Conservation (phyloP, 2,329 filamentous ascomycete species). For the Cladophialophora immunda region DNA sequence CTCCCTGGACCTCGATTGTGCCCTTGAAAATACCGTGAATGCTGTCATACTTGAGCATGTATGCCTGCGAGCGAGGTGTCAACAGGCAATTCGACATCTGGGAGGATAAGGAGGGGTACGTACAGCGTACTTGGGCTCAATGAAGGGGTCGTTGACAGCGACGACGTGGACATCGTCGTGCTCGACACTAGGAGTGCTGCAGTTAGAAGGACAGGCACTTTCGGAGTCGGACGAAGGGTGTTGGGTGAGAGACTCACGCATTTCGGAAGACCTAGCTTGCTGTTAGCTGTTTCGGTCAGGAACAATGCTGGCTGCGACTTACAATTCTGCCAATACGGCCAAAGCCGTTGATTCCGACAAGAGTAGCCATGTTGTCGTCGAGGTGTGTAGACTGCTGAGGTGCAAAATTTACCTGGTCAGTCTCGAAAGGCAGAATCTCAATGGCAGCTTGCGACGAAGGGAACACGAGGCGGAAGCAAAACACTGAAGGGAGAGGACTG, state of each 20-base stretch:
- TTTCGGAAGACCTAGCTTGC: constrained; percentile 83
- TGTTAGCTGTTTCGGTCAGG: constrained; percentile 41
- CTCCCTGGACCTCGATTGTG: constrained; percentile 76
- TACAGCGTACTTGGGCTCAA: constrained; percentile 96
- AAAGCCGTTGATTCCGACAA: constrained; percentile 99
- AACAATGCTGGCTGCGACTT: constrained; percentile 43
- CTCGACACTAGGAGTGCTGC: constrained; percentile 67
- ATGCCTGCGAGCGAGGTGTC: constrained; percentile 71
- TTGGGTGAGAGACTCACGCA: constrained; percentile 66
- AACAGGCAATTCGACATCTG: neutral
- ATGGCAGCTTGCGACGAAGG: constrained; percentile 22
- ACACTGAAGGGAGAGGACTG: neutral
- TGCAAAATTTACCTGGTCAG: constrained; percentile 26
- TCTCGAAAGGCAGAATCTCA: constrained; percentile 2
- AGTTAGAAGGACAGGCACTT: constrained; percentile 27
- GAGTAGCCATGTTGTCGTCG: constrained; percentile 62
- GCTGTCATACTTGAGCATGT: constrained; percentile 99
- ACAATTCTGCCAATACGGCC: constrained; percentile 97
- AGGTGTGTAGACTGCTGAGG: constrained; percentile 20
- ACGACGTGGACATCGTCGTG: constrained; percentile 89
- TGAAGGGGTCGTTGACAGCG: constrained; percentile 99
- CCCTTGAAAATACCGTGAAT: constrained; percentile 98
- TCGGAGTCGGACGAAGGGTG: constrained; percentile 38
- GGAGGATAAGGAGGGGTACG: constrained; percentile 55
- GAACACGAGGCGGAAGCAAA: constrained; percentile 8